Evolutionary conservation across 495 filamentous ascomycete species (phyloP), one percentile per base, ranked within the genome.

Genomic region (Saxophila tyrrhenica): DNA sequence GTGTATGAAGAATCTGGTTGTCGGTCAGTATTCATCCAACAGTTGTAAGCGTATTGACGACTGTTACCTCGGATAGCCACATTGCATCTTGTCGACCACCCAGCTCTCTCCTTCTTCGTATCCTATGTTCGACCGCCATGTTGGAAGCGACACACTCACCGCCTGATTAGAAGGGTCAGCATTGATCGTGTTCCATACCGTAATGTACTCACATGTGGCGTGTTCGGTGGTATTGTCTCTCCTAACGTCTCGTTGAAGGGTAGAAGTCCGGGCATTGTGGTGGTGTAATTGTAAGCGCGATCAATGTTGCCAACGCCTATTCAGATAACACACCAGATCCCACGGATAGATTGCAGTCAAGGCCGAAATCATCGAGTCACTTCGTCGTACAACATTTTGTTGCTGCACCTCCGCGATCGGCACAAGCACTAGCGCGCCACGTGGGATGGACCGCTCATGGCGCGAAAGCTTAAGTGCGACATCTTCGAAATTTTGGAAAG

Each of bases 61-160:
- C n/a, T 25, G 66, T n/a, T 61, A 86, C 79, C 84, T 78, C 54
- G 92, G 92, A 70, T 98, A 98, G 39, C 92, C 92, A 21, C 85
- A 94, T 57, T 81, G 75, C 87, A 98, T 86, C 62, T 84, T 84
- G 54, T 75, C 77, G 38, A 94, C 52, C 11, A 98, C 85, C 86
- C 88, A 90, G 51, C 82, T 74, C 64, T 92, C 77, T 25, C 89
- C 91, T 67, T 97, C 88, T 67, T 97, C 92, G 59, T 98, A 98
- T 1, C 78, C 92, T 23, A 97, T 72, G 64, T 91, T 95, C 41
- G 89, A 72, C 59, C 73, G 79, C 92, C 92, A 98, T 73, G 91
- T 92, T 43, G 92, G 92, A 29, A 98, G 75, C 2, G 94, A 97
- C 20, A 95, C 89, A 66, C 90, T 96, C 56, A 97, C 87, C 46